Evolutionary conservation across 139 green algal genomes (phyloP).

Genomic region (Raphidocelis subcapitata): DNA sequence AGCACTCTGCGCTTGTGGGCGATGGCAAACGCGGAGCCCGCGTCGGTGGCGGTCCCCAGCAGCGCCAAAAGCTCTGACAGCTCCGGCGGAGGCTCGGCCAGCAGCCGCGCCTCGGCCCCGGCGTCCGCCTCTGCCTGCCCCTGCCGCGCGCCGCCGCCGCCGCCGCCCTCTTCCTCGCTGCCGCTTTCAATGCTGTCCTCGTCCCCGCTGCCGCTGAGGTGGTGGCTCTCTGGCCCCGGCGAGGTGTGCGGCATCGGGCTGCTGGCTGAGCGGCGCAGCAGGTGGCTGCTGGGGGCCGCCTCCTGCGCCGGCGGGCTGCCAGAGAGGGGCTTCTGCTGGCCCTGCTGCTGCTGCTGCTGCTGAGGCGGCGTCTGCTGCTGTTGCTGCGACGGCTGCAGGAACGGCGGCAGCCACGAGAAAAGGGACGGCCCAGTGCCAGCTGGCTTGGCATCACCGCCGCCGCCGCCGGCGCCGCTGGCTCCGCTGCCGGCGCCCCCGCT

Average conservation of each 20-base stretch:
- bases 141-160: background rate
- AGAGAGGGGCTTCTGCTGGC: background rate
- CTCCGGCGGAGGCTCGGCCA: constrained; percentile 12
- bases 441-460: background rate
- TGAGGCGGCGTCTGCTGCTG: background rate
- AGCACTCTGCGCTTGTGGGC: constrained; percentile 22
- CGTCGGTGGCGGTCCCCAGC: constrained; percentile 12
- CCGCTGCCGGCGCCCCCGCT: background rate
- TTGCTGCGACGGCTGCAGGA: background rate
- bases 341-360: constrained; percentile 3
- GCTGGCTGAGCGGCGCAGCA: no score
- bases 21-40: constrained; percentile 14
- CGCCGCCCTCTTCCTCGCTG: constrained; percentile 5
- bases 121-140: background rate
- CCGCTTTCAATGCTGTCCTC: no score
- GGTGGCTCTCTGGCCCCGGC: no score
- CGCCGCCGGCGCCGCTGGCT: background rate
- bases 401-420: background rate
- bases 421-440: background rate
- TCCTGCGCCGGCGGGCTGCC: no score
- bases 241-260: no score
- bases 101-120: background rate
- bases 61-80: constrained; percentile 18
- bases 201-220: no score
- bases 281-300: no score